phyloP scores from a whole-genome alignment of 2,329 filamentous ascomycete species.

The Cladosporium sp. region DNA sequence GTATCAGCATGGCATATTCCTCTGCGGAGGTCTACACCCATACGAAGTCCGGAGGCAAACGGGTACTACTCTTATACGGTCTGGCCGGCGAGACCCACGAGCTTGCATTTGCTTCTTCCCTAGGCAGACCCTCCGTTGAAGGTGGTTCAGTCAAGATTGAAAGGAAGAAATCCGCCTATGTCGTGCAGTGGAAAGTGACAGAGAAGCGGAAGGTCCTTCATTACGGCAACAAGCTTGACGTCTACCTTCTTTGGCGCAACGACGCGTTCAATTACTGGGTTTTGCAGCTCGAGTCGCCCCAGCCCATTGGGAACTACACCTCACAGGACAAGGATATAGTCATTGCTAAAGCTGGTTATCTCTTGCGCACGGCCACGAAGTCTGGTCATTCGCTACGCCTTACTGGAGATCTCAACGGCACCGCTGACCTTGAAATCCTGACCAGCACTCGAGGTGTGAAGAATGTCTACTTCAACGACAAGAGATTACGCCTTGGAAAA shows the following conservation, averaged over 20 bases:
- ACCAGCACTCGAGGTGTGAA: conserved; percentile 52
- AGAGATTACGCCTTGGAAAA: conserved; percentile 37
- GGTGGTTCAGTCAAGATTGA: conserved; percentile 40
- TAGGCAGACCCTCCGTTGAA: conserved; percentile 31
- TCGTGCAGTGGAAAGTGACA: conserved; percentile 54
- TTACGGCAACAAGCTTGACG: conserved; percentile 45
- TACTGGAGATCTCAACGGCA: conserved; percentile 68
- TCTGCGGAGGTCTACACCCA: conserved; percentile 68
- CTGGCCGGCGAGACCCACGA: conserved; percentile 61
- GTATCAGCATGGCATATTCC: conserved; percentile 60
- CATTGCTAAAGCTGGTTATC: conserved; percentile 62
- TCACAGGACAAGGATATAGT: conserved; percentile 33
- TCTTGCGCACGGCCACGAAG: conserved; percentile 53
- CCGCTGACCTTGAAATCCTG: conserved; percentile 64
- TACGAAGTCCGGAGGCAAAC: conserved; percentile 58
- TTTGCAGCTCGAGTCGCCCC: conserved; percentile 42
- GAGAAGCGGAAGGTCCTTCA: conserved; percentile 49
- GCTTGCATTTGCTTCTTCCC: conserved; percentile 45
- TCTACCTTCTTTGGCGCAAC: conserved; percentile 58
- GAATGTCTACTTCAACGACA: conserved; percentile 59
- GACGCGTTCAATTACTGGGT: conserved; percentile 68
- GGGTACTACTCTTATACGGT: conserved; percentile 61
- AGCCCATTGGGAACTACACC: conserved; percentile 27
- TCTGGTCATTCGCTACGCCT: conserved; percentile 55
- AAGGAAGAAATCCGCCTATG: conserved; percentile 40